phyloP scores from a whole-genome alignment of 768 basidiomycete genomes.

The Calocybe indica region DNA sequence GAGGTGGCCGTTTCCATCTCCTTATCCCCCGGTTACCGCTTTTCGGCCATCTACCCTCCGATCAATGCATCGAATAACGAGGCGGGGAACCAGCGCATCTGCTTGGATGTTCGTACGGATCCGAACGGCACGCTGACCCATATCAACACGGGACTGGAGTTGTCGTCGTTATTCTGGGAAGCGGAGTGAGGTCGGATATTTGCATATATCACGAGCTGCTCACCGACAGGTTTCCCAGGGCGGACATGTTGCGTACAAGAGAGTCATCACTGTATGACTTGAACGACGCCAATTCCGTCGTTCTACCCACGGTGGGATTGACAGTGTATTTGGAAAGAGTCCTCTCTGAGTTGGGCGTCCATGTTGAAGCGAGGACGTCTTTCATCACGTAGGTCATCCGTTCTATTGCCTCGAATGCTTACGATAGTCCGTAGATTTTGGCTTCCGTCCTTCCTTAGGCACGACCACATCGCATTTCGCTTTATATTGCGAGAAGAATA shows the following conservation, averaged over 20 bases:
- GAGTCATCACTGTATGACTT: conserved; percentile 7
- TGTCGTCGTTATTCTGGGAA: conserved; percentile 35
- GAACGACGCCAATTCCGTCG: conserved; percentile 19
- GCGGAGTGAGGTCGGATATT: conserved; percentile 19
- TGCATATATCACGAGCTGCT: too few species aligned
- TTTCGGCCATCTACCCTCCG: conserved; percentile 29
- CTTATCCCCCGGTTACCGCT: conserved; percentile 24
- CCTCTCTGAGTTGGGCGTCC: conserved; percentile 25
- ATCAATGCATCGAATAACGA: conserved; percentile 14
- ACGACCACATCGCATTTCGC: conserved; percentile 34
- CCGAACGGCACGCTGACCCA: conserved; percentile 25
- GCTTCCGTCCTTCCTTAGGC: conserved; percentile 34
- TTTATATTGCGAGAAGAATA: conserved; percentile 40
- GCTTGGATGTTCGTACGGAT: conserved; percentile 27
- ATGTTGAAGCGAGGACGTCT: conserved; percentile 36
- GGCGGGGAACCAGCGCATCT: conserved; percentile 12
- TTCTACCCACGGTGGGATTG: conserved; percentile 21
- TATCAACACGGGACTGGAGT: conserved; percentile 16
- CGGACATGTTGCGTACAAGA: too few species aligned
- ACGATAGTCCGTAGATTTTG: conserved; percentile 26
- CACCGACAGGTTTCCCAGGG: too few species aligned
- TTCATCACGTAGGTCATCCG: conserved; percentile 35
- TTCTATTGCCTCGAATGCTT: not conserved
- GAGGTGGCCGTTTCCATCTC: conserved; percentile 22
- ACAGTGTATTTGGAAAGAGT: conserved; percentile 30